A percentile compares a stretch with the other conserved stretches of the same genome.
phyloP scores from a whole-genome alignment of 306 rosid species.

The Medicago arabica region DNA sequence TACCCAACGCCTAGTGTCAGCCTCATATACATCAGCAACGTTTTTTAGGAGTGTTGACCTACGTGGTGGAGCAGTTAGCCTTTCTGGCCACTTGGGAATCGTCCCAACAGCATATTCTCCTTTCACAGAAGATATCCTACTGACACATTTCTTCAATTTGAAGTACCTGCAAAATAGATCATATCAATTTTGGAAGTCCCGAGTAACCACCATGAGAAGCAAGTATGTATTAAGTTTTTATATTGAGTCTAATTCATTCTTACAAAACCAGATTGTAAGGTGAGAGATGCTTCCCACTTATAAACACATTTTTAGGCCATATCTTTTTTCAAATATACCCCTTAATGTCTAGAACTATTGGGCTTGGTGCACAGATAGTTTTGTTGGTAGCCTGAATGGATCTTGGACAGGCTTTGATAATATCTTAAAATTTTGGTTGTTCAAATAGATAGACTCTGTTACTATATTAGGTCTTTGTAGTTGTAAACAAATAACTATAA shows the following conservation, averaged over 20 bases:
- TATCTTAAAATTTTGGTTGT: not conserved
- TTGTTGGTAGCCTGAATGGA: not conserved
- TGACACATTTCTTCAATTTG: constrained; percentile 80
- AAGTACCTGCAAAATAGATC: constrained; percentile 70
- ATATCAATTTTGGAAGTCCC: constrained; percentile 36
- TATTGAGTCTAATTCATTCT: not conserved
- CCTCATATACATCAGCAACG: constrained; percentile 80
- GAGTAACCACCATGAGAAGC: constrained; percentile 18
- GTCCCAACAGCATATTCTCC: constrained; percentile 77
- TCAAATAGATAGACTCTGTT: not conserved
- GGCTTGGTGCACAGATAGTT: not conserved
- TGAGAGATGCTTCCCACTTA: not conserved
- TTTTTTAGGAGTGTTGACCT: constrained; percentile 72
- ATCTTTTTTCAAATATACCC: not conserved
- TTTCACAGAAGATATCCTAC: constrained; percentile 63
- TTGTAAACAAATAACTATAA: constrained; percentile 5
- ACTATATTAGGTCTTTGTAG: not conserved
- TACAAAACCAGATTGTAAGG: not conserved
- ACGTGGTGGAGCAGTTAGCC: constrained; percentile 70
- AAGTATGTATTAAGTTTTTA: not conserved
- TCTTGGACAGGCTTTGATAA: not conserved
- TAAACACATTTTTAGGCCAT: not conserved
- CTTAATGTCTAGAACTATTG: not conserved
- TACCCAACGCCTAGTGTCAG: constrained; percentile 88
- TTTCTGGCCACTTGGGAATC: constrained; percentile 90